A percentile compares a stretch with the other conserved stretches of the same genome.
These are phyloP conservation scores for Alternaria arbusti DNA, from an alignment of 2,329 filamentous ascomycete genomes.

Conservation along the genomic window DNA sequence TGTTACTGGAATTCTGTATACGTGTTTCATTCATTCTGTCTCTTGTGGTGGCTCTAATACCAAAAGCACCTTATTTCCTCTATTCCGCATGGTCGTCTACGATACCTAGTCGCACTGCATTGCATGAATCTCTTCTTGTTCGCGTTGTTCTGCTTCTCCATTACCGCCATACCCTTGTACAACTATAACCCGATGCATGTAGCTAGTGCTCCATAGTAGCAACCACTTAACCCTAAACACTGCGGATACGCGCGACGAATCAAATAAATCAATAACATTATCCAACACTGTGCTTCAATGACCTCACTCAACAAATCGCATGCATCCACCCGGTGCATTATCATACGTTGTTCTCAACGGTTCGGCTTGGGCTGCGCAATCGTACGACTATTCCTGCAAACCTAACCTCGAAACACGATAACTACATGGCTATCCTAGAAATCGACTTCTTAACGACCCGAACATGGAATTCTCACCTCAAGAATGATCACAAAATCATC, in stretches of 20 bases:
- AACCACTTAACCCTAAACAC: neutral
- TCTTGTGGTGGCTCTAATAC: neutral
- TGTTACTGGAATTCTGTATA: neutral
- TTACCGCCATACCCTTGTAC: slow-evolving; percentile 18
- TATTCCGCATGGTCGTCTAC: neutral
- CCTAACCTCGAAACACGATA: neutral
- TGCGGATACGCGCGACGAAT: neutral
- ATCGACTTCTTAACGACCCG: neutral
- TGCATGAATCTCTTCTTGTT: slow-evolving; percentile 4
- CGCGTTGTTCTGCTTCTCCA: neutral
- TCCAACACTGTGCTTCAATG: neutral
- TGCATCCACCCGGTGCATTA: neutral
- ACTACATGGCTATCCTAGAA: neutral
- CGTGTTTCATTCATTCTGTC: neutral
- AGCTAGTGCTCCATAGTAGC: neutral
- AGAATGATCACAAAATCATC: neutral
- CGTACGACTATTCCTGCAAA: neutral
- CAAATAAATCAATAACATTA: neutral
- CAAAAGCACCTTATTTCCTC: slow-evolving; percentile 1
- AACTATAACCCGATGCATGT: slow-evolving; percentile 14
- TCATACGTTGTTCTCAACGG: neutral
- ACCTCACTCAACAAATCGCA: neutral
- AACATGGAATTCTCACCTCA: neutral
- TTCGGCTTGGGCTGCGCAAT: neutral
- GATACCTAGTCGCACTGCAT: slow-evolving; percentile 7